These are phyloP conservation scores for Beauveria asiatica DNA, from an alignment of 2,329 filamentous ascomycete genomes.

Conservation along the genomic window DNA sequence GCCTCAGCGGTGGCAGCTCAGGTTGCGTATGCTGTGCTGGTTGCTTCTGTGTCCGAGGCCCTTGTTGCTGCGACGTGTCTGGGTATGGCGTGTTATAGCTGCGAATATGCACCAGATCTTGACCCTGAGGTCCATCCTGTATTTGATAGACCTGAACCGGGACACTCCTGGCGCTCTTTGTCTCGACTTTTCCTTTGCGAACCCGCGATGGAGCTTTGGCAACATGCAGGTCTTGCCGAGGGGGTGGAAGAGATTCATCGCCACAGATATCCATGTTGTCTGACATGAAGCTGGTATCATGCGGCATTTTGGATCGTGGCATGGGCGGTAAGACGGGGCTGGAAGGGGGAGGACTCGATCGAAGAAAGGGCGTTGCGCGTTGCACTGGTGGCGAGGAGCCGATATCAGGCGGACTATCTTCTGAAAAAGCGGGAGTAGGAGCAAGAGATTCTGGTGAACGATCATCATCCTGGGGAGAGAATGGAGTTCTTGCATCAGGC, in stretches of 20 bases:
- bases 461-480: slow-evolving; percentile 40
- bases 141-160: slow-evolving; percentile 37
- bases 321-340: slow-evolving; percentile 68
- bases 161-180: slow-evolving; percentile 27
- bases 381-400: slow-evolving; percentile 85
- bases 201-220: not conserved
- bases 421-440: slow-evolving; percentile 45
- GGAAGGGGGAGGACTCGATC: slow-evolving; percentile 60
- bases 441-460: slow-evolving; percentile 47
- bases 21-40: slow-evolving; percentile 15
- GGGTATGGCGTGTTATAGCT: slow-evolving; percentile 25
- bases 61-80: slow-evolving; percentile 14
- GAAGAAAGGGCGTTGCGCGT: slow-evolving; percentile 46
- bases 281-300: slow-evolving; percentile 80
- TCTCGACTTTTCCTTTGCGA: slow-evolving; percentile 14
- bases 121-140: slow-evolving; percentile 26
- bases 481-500: slow-evolving; percentile 28
- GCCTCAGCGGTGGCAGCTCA: slow-evolving; percentile 19
- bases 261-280: slow-evolving; percentile 59
- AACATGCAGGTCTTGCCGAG: slow-evolving; percentile 21
- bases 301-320: slow-evolving; percentile 49
- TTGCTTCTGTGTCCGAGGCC: not conserved
- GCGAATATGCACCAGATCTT: slow-evolving; percentile 27
- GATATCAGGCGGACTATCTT: slow-evolving; percentile 69
- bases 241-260: slow-evolving; percentile 43